Conservation (phyloP, 1,284 basidiomycete species). For the Peniophora sp. region DNA sequence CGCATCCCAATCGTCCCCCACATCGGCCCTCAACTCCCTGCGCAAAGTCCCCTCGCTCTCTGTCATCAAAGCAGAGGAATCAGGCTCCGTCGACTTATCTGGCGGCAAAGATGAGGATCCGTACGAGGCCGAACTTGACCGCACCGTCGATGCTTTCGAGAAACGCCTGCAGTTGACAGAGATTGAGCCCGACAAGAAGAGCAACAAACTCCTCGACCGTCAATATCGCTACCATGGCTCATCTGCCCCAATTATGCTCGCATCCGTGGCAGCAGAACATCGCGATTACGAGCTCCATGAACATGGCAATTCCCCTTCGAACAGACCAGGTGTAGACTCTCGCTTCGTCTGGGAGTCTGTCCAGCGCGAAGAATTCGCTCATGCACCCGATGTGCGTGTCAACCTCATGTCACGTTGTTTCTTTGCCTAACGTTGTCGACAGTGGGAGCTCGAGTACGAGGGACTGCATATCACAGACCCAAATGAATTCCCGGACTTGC, state of each 20-base stretch:
- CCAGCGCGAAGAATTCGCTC: neutral
- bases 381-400: neutral
- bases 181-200: conserved; percentile 22
- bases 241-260: conserved; percentile 40
- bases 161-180: conserved; percentile 31
- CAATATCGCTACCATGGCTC: conserved; percentile 48
- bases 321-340: neutral
- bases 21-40: neutral
- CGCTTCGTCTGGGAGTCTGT: neutral
- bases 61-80: neutral
- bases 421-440: conserved; percentile 2
- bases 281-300: conserved; percentile 36
- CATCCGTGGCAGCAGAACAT: conserved; percentile 39
- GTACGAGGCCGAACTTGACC: conserved; percentile 16
- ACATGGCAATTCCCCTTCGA: conserved; percentile 3
- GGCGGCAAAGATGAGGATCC: conserved; percentile 9
- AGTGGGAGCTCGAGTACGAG: conserved; percentile 61
- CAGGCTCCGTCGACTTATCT: neutral
- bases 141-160: conserved; percentile 19
- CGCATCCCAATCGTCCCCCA: conserved; percentile 1
- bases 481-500: conserved; percentile 28
- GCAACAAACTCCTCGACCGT: conserved; percentile 19
- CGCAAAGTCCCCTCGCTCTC: conserved; percentile 2
- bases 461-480: conserved; percentile 28
- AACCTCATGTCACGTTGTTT: neutral